Base-by-base conservation (phyloP, 805 yeast genomes). In the Candida xyloterini region DNA sequence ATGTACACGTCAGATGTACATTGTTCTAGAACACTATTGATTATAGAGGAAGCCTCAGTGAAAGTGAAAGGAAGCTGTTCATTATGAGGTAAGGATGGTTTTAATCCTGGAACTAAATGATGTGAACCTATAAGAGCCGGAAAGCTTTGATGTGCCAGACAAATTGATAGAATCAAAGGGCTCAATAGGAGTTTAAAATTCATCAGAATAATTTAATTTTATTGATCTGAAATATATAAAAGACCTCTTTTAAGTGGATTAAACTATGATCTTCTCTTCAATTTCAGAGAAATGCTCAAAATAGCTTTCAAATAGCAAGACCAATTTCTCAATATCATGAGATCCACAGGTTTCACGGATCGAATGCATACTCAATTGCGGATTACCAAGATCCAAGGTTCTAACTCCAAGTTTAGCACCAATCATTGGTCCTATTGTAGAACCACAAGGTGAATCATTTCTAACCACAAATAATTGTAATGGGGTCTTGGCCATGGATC, bases 341-440 rank as follows among this genome's bases (percentile, higher is more conserved):
- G 85, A 63, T 15, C 95, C 95, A 25, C 95, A 90, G 5, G 95
- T 89, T 62, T 90, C 98, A 61, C 97, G 76, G 45, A 87, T 81
- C 1, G 95, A 84, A 57, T 90, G 98, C 98, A 90, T 90, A 43
- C 93, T 81, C 53, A 90, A 68, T 55, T 89, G 93, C 1, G 96
- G 95, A 55, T 86, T 87, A 42, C 98, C 98, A 38, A 90, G 64
- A 62, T 90, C 98, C 45, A 90, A 64, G 3, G 96, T 86, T 57
- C 93, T 74, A 35, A 90, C 74, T 38, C 98, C 98, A 27, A 89
- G 72, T 51, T 84, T 84, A 3, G 95, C 81, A 25, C 96, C 83
- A 42, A 91, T 68, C 62, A 90, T 85, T 15, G 98, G 98, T 1
- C 98, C 99, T 55, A 91, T 91, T 1, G 99, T 91, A 1, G 95